phyloP scores from a whole-genome alignment of 2,329 filamentous ascomycete genomes.

The Tolypocladium cylindrosporum region DNA sequence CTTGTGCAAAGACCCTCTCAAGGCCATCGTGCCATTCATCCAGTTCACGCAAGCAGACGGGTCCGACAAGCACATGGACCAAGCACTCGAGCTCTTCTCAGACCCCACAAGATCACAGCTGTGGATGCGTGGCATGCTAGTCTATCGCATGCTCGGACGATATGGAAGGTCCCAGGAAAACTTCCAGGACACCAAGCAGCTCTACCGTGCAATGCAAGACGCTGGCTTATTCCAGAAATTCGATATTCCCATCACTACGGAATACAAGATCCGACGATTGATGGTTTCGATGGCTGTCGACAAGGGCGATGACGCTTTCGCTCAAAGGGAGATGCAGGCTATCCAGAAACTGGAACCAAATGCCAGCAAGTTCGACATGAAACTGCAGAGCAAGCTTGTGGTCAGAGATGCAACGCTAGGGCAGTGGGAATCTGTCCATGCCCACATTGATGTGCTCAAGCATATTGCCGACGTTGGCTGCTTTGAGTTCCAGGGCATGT shows the following conservation, averaged over 20 bases:
- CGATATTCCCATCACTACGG: slow-evolving; percentile 7
- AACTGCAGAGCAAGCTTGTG: slow-evolving; percentile 16
- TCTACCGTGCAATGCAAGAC: slow-evolving; percentile 17
- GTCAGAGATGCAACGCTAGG: slow-evolving; percentile 16
- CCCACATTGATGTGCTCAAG: slow-evolving; percentile 12
- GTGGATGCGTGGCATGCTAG: slow-evolving; percentile 8
- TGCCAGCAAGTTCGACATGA: slow-evolving; percentile 11
- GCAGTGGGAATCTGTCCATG: slow-evolving; percentile 14
- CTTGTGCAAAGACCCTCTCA: slow-evolving; percentile 12
- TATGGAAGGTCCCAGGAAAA: not conserved
- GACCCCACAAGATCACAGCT: slow-evolving; percentile 1
- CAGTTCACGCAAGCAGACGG: slow-evolving; percentile 2
- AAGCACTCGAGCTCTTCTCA: slow-evolving; percentile 6
- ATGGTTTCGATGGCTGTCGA: slow-evolving; percentile 15
- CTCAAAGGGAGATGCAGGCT: slow-evolving; percentile 12
- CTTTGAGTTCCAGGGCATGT: slow-evolving; percentile 13
- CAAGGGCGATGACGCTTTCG: slow-evolving; percentile 16
- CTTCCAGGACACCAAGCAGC: slow-evolving; percentile 11
- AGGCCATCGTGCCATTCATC: slow-evolving; percentile 5
- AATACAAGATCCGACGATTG: slow-evolving; percentile 18
- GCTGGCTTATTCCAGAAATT: slow-evolving; percentile 15
- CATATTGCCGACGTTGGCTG: slow-evolving; percentile 6
- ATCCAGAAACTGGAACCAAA: slow-evolving; percentile 12
- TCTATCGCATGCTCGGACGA: slow-evolving; percentile 6
- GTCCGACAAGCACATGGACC: slow-evolving; percentile 3